A percentile compares a stretch with the other conserved stretches of the same genome.
Conservation (phyloP, 192 early-diverging fungal genomes). For the Rhizophagus clarus region DNA sequence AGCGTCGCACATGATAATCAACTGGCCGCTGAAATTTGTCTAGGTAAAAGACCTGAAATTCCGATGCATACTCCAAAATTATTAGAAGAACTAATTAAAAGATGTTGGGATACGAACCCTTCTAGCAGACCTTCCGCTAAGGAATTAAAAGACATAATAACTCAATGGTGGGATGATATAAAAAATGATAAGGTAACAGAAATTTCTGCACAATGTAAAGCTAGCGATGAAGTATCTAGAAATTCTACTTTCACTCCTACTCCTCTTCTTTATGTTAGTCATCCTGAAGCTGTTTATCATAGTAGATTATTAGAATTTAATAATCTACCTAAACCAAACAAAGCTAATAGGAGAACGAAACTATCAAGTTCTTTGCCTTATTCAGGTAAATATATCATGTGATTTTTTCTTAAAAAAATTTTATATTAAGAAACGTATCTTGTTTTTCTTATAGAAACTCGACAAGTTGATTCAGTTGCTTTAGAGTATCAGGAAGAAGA, state of each 20-base stretch:
- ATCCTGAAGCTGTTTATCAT: slow-evolving; percentile 14
- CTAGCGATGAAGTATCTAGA: background rate
- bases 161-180: background rate
- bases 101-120: background rate
- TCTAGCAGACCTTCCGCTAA: background rate
- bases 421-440: too few species aligned
- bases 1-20: background rate
- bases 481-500: too few species aligned
- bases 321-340: background rate
- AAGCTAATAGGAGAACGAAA: background rate
- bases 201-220: background rate
- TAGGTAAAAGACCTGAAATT: slow-evolving; percentile 1
- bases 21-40: background rate
- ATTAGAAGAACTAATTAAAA: slow-evolving; percentile 13
- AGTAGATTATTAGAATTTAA: slow-evolving; percentile 13
- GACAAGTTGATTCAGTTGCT: too few species aligned
- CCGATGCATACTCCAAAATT: background rate
- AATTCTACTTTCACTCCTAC: background rate
- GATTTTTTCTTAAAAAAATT: background rate
- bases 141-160: background rate
- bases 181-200: background rate
- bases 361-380: background rate
- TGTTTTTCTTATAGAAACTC: too few species aligned
- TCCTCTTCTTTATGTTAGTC: background rate
- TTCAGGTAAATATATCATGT: background rate